Base-by-base conservation (phyloP, 1,139 yeast species). In the Yamadazyma jaroonii region DNA sequence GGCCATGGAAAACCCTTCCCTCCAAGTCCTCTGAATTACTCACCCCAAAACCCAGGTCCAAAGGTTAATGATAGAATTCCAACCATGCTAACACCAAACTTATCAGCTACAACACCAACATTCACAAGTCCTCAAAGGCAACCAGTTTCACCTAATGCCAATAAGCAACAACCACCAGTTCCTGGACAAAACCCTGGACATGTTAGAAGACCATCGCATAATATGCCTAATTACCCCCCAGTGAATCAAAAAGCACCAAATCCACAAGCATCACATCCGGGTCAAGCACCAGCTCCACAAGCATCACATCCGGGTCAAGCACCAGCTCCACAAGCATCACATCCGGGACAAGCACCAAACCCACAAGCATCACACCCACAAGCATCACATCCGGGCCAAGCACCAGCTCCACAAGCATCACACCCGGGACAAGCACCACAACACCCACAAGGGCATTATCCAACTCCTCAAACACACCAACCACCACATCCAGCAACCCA, bases 1-100 rank as follows among this genome's bases (percentile, higher is more conserved):
- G 23, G 12, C 2, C 37, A 38, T 17, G 32, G 29, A 13, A 38
- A 33, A 13, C 42, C 40, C 9, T 40, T 40, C 26, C 39, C 39
- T 24, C 9, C 41, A 7, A 40, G 43, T 31, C 43, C 43, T 21
- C 44, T 32, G 31, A 35, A 29, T 13, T 34, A 30, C 20, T 31
- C 39, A 34, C 33, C 44, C 4, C 36, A 37, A 14, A 26, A 25
- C 5, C 39, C 40, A 17, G 26, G 14, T 8, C 37, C 37, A 21
- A 28, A 17, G n/a, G 5, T 31, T 14, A 39, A 35, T 14, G 32
- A 25, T 9, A 35, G 39, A 15, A 27, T 40, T 7, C 44, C 44
- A 26, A 32, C 43, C 1, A 40, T 41, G 37, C 22, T 38, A 13
- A 32, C 41, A 21, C 43, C 47, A 23, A 31, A 32, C 23, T 30